A percentile compares a stretch with the other conserved stretches of the same genome.
Conservation (phyloP, 2,329 filamentous ascomycete species). For the Aspergillus fructus region DNA sequence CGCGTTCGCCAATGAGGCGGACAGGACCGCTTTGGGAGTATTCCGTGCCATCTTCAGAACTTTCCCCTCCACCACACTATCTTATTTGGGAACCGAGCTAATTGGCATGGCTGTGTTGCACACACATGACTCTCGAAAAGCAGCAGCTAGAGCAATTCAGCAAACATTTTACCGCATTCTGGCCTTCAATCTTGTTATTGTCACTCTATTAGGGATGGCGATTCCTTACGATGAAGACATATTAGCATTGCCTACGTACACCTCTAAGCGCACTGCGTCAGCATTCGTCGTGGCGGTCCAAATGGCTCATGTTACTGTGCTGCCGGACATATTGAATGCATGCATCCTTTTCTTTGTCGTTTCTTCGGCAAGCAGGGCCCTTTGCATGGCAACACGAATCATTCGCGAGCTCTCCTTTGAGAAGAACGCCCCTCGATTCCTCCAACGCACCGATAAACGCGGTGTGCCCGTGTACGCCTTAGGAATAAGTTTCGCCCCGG, state of each 20-base stretch:
- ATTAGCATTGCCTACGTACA: slow-evolving; percentile 50
- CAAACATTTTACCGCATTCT: slow-evolving; percentile 78
- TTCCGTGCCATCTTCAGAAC: slow-evolving; percentile 67
- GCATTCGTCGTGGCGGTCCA: slow-evolving; percentile 73
- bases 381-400: slow-evolving; percentile 71
- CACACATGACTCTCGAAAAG: slow-evolving; percentile 72
- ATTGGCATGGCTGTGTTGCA: slow-evolving; percentile 74
- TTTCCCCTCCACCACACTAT: slow-evolving; percentile 73
- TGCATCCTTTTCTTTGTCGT: slow-evolving; percentile 74
- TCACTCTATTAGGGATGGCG: slow-evolving; percentile 73
- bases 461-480: slow-evolving; percentile 71
- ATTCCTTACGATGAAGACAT: slow-evolving; percentile 66
- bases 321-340: slow-evolving; percentile 69
- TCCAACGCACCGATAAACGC: slow-evolving; percentile 66
- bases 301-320: slow-evolving; percentile 59
- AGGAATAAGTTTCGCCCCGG: slow-evolving; percentile 58
- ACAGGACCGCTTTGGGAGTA: slow-evolving; percentile 44
- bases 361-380: slow-evolving; percentile 71
- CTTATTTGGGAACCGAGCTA: slow-evolving; percentile 73
- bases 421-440: slow-evolving; percentile 67
- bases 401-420: slow-evolving; percentile 72
- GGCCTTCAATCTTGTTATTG: slow-evolving; percentile 73
- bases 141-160: slow-evolving; percentile 72
- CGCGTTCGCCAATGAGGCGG: slow-evolving; percentile 46
- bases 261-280: slow-evolving; percentile 56